Conservation (phyloP, 352 stramenopile genomes). For the Pythium grandisporangium region DNA sequence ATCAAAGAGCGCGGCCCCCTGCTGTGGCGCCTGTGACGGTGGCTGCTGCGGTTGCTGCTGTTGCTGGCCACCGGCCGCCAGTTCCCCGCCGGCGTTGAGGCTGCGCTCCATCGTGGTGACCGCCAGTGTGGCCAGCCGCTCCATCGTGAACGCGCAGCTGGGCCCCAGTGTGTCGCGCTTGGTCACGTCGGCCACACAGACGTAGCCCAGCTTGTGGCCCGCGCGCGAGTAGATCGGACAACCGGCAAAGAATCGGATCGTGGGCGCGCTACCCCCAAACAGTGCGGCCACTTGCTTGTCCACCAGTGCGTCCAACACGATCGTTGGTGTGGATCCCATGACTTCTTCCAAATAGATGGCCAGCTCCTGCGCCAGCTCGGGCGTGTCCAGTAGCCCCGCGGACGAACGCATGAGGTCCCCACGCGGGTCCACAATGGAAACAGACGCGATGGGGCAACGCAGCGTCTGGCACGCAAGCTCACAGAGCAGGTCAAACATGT, state of each 20-base stretch:
- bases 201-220: conserved; percentile 61
- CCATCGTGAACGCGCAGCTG: conserved; percentile 74
- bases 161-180: conserved; percentile 70
- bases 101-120: conserved; percentile 74
- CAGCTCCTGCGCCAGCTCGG: conserved; percentile 45
- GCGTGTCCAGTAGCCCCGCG: conserved; percentile 35
- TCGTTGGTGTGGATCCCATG: conserved; percentile 67
- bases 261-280: conserved; percentile 30
- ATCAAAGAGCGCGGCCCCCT: conserved; percentile 30
- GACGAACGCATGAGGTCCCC: conserved; percentile 40
- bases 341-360: conserved; percentile 62
- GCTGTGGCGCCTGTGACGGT: conserved; percentile 17
- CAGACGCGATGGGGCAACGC: conserved; percentile 65
- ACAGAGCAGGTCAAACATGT: conserved; percentile 77
- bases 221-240: conserved; percentile 68
- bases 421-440: conserved; percentile 51
- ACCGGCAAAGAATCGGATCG: conserved; percentile 69
- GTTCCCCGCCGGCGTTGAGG: too few relatives aligned
- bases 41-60: conserved; percentile 11
- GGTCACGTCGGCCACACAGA: conserved; percentile 66
- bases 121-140: conserved; percentile 60
- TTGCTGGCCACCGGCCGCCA: conserved; percentile 16
- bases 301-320: conserved; percentile 62
- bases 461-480: conserved; percentile 78
- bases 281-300: conserved; percentile 56